Percentiles rank a stretch among this genome's conserved stretches.
Conservation (phyloP, 305 asterid genomes). For the Fraxinus baroniana region DNA sequence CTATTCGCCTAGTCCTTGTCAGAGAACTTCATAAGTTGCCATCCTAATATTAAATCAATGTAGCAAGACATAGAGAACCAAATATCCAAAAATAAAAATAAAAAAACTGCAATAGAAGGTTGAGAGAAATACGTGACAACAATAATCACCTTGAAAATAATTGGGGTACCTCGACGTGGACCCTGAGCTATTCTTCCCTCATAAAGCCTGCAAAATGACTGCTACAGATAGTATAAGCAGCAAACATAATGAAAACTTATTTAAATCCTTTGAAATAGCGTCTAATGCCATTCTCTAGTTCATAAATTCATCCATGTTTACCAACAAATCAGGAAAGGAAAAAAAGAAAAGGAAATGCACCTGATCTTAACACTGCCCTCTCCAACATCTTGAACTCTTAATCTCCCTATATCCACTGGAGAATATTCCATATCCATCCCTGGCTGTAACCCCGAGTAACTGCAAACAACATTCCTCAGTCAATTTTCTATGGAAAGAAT, state of each 20-base stretch:
- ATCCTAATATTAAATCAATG: not conserved
- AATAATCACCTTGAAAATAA: constrained; percentile 73
- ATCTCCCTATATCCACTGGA: constrained; percentile 44
- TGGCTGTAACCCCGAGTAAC: constrained; percentile 67
- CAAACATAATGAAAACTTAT: constrained; percentile 18
- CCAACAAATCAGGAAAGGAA: not conserved
- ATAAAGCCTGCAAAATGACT: constrained; percentile 84
- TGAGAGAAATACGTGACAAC: not conserved
- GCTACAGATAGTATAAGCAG: constrained; percentile 50
- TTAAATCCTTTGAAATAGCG: not conserved
- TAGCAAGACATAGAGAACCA: not conserved
- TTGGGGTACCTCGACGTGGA: constrained; percentile 70
- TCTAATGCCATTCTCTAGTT: not conserved
- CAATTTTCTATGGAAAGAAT: not conserved
- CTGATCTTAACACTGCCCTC: constrained; percentile 84
- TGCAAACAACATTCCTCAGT: constrained; percentile 27
- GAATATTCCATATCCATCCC: constrained; percentile 44
- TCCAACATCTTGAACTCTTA: constrained; percentile 78
- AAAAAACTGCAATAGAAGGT: not conserved
- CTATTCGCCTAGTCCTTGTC: not conserved
- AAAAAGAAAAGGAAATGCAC: constrained; percentile 33
- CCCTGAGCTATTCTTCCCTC: constrained; percentile 92
- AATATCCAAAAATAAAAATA: not conserved
- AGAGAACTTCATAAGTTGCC: not conserved
- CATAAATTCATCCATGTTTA: not conserved